Evolutionary conservation across 345 rosid species (phyloP).

Genomic region (Hypericum perforatum): DNA sequence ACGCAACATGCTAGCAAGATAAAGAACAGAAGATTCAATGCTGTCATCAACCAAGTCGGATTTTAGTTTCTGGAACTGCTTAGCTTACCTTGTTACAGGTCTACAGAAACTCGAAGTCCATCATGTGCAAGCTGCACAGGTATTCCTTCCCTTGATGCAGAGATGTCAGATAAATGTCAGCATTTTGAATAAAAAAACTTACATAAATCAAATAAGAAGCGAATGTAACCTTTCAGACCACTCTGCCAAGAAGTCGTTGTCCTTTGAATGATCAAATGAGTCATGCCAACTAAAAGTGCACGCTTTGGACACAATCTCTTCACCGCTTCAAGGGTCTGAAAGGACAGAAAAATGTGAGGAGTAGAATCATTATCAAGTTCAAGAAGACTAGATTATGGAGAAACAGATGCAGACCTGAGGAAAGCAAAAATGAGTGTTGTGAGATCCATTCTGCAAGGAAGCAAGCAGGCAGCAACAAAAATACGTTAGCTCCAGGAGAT

Average conservation of each 20-base stretch:
- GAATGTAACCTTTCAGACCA: conserved; percentile 69
- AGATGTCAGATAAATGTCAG: conserved; percentile 7
- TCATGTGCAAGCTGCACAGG: conserved; percentile 76
- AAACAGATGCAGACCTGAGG: conserved; percentile 60
- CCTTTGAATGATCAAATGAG: conserved; percentile 88
- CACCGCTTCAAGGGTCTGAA: conserved; percentile 74
- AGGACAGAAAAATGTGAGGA: neutral
- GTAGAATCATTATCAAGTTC: neutral
- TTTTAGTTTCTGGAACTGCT: too few species aligned
- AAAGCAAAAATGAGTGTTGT: conserved; percentile 75
- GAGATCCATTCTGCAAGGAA: conserved; percentile 57
- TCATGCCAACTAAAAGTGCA: conserved; percentile 88
- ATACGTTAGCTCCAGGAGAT: conserved; percentile 7
- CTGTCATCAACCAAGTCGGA: too few species aligned
- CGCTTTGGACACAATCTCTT: conserved; percentile 70
- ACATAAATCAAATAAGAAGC: neutral
- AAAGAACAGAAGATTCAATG: too few species aligned
- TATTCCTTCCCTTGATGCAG: conserved; percentile 74
- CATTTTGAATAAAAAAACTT: neutral
- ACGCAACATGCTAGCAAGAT: too few species aligned
- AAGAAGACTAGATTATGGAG: conserved; percentile 1
- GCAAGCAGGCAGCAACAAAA: neutral
- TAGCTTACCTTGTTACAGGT: conserved; percentile 29
- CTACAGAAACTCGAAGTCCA: conserved; percentile 72
- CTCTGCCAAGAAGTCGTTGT: conserved; percentile 63